Evolutionary conservation across 2,329 filamentous ascomycete species (phyloP), one percentile per base, ranked within the genome.

Genomic region (Ophioceras dolichostomum): DNA sequence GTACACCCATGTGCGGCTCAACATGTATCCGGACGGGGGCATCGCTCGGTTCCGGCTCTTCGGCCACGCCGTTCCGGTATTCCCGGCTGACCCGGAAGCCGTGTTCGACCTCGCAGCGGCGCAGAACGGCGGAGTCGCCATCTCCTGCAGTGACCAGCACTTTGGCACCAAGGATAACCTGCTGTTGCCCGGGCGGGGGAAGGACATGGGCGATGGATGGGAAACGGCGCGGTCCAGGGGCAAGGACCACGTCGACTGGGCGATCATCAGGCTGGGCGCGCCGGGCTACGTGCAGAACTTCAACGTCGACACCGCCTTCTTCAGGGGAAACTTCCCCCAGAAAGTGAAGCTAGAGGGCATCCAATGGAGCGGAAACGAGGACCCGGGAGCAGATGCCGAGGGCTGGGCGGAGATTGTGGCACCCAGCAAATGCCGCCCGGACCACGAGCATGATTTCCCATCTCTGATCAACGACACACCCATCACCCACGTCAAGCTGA

Each of bases 141-240:
- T 85, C 8, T 70, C 73, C 1, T 88, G 83, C 64, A 85, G 76
- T 42, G 83, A 91, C 57, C 79, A 91, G 60, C 84, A 91, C 58
- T 93, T 88, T 50, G 83, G 84, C 42, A 82, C 69, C 28, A 57
- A 68, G 41, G 67, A 74, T 53, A 58, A 60, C 46, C 65, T 68
- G 34, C 68, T 55, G 36, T 45, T 67, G 3, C 52, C 51, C 6
- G 51, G 43, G 36, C 70, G 68, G 50, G 59, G 57, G 30, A 77
- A 79, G 55, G 82, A 91, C 59, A 91, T 91, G 84, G 81, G 83
- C 36, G 84, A 89, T 54, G 85, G 84, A 7, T 91, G 85, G 84
- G 84, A 91, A 61, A 91, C 84, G 39, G 76, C 79, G 46, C 70
- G 84, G 38, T 85, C 81, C 26, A 65, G 85, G 35, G 76, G 68